These are phyloP conservation scores for Xylariaceae sp. DNA, from an alignment of 2,329 filamentous ascomycete genomes.

Conservation along the genomic window DNA sequence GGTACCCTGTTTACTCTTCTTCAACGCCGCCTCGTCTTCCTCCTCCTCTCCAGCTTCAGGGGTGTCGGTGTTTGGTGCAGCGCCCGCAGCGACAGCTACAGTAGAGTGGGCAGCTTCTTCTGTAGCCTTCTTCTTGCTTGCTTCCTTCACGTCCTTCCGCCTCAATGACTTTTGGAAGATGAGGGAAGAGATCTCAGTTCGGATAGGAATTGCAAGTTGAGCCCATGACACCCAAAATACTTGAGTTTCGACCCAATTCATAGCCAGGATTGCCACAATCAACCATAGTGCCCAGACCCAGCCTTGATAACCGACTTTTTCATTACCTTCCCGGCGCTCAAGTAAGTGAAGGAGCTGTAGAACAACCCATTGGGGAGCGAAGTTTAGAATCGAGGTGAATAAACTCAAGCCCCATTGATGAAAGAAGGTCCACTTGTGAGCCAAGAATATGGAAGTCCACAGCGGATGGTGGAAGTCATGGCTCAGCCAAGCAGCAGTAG, in stretches of 20 bases:
- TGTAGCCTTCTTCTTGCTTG: constrained; percentile 45
- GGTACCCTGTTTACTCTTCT: constrained; percentile 61
- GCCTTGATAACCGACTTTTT: constrained; percentile 46
- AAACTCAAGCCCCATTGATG: constrained; percentile 58
- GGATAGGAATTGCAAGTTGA: constrained; percentile 61
- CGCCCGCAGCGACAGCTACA: constrained; percentile 26
- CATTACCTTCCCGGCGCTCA: constrained; percentile 49
- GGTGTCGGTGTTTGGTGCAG: constrained; percentile 27
- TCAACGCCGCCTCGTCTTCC: constrained; percentile 45
- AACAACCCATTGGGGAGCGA: constrained; percentile 67
- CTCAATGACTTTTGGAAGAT: constrained; percentile 75
- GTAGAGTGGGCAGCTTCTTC: constrained; percentile 29
- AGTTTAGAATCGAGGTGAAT: constrained; percentile 53
- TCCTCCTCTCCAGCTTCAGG: constrained; percentile 35
- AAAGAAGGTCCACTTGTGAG: constrained; percentile 53
- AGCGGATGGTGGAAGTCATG: constrained; percentile 48
- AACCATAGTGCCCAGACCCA: constrained; percentile 68
- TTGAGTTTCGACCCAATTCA: constrained; percentile 60
- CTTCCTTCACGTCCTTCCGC: constrained; percentile 70
- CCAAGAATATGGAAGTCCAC: constrained; percentile 56
- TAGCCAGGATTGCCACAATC: constrained; percentile 54
- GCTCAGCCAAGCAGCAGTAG: constrained; percentile 46
- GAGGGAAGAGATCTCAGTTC: constrained; percentile 65
- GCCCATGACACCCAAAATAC: constrained; percentile 64
- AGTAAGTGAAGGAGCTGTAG: constrained; percentile 62